These are phyloP conservation scores for Cavenderia fasciculata DNA, from an alignment of 78 protist species.

Conservation along the genomic window DNA sequence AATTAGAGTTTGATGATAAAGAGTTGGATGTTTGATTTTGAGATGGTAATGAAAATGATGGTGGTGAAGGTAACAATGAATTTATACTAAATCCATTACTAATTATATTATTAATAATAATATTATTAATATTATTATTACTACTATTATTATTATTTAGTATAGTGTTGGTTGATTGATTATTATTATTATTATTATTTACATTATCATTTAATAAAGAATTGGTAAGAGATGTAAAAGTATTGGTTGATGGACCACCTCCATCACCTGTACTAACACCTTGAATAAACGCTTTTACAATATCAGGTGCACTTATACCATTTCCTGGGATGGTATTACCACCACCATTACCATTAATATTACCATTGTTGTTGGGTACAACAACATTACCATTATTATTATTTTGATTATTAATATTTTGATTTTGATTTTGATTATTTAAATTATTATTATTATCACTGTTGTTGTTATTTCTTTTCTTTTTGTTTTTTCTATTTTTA, in stretches of 20 bases:
- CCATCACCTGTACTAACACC: constrained; percentile 70
- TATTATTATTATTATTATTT: too few species aligned
- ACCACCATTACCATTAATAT: not conserved
- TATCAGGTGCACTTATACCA: constrained; percentile 55
- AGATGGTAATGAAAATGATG: too few species aligned
- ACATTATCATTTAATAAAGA: too few species aligned
- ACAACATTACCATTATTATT: not conserved
- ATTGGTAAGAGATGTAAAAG: constrained; percentile 26
- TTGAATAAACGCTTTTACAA: constrained; percentile 45
- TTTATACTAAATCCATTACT: too few species aligned
- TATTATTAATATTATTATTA: too few species aligned
- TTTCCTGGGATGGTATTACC: not conserved
- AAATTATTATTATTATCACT: not conserved
- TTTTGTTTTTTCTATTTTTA: constrained; percentile 2
- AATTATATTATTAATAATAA: too few species aligned
- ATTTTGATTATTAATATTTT: not conserved
- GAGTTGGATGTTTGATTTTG: too few species aligned
- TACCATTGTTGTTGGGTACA: not conserved
- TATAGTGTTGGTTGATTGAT: too few species aligned
- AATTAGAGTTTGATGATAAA: too few species aligned
- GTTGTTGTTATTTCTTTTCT: not conserved
- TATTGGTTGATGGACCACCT: constrained; percentile 40
- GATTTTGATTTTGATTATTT: not conserved
- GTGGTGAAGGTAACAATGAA: too few species aligned
- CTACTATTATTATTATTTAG: too few species aligned